Conservation (phyloP, 352 stramenopile species). For the Globisporangium nodosum region DNA sequence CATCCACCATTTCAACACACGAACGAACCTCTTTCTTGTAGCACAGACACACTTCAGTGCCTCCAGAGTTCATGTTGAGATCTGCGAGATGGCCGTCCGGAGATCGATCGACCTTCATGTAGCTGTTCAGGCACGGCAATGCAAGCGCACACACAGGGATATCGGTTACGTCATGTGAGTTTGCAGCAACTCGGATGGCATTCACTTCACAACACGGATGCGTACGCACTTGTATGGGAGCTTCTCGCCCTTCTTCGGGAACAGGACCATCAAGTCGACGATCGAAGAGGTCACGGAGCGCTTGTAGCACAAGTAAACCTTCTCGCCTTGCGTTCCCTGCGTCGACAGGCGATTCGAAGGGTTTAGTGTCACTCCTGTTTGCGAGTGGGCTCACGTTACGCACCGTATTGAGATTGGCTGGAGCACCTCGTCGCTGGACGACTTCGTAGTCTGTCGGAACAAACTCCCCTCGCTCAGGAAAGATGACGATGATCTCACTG, state of each 20-base stretch:
- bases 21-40: slow-evolving; percentile 78
- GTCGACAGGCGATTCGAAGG: not conserved
- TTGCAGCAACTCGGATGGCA: not conserved
- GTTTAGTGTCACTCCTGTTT: not conserved
- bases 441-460: slow-evolving; percentile 76
- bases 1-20: not conserved
- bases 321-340: slow-evolving; percentile 77
- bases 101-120: slow-evolving; percentile 72
- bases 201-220: not conserved
- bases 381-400: not conserved
- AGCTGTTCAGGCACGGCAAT: slow-evolving; percentile 25
- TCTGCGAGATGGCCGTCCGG: slow-evolving; percentile 64
- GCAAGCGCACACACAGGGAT: not conserved
- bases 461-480: slow-evolving; percentile 70
- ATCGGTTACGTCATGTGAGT: not conserved
- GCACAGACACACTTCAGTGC: slow-evolving; percentile 68
- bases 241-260: slow-evolving; percentile 79
- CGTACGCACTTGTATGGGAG: slow-evolving; percentile 62
- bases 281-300: slow-evolving; percentile 56
- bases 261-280: slow-evolving; percentile 63
- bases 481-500: slow-evolving; percentile 72
- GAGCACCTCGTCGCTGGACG: slow-evolving; percentile 44
- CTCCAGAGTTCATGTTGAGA: slow-evolving; percentile 64
- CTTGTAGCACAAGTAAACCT: slow-evolving; percentile 76
- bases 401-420: slow-evolving; percentile 77